Percentiles rank a stretch among this genome's conserved stretches.
phyloP scores from a whole-genome alignment of 768 basidiomycete species.

The Leccinellum albellum region DNA sequence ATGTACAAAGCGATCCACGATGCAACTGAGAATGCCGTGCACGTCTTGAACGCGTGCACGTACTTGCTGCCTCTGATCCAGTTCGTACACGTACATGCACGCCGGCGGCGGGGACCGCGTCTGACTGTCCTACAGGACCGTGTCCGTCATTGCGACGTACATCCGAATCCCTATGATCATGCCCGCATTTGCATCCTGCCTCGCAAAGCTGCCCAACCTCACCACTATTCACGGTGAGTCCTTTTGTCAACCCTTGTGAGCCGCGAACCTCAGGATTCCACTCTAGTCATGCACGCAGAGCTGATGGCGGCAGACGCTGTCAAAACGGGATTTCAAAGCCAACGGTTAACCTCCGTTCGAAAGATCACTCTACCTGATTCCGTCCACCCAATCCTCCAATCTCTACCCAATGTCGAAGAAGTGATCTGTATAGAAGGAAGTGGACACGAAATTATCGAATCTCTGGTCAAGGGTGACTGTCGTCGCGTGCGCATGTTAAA shows the following conservation, averaged over 20 bases:
- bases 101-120: no score
- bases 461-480: constrained; percentile 5
- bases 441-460: constrained; percentile 4
- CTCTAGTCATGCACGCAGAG: neutral
- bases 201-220: constrained; percentile 5
- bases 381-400: constrained; percentile 8
- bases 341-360: constrained; percentile 8
- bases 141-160: neutral
- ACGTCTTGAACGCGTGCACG: constrained; percentile 2
- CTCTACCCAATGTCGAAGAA: constrained; percentile 8
- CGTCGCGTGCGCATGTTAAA: constrained; percentile 3
- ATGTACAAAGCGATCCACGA: neutral
- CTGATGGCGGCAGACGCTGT: constrained; percentile 1
- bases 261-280: neutral
- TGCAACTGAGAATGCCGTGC: neutral
- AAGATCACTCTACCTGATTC: constrained; percentile 7
- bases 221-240: constrained; percentile 5
- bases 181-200: constrained; percentile 6
- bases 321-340: constrained; percentile 8
- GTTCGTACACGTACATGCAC: neutral
- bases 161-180: neutral
- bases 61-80: constrained; percentile 3
- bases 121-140: neutral
- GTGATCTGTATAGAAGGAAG: constrained; percentile 6
- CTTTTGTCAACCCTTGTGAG: neutral